Evolutionary conservation across 192 early-diverging fungal species (phyloP).

Genomic region (Entomortierella beljakovae): DNA sequence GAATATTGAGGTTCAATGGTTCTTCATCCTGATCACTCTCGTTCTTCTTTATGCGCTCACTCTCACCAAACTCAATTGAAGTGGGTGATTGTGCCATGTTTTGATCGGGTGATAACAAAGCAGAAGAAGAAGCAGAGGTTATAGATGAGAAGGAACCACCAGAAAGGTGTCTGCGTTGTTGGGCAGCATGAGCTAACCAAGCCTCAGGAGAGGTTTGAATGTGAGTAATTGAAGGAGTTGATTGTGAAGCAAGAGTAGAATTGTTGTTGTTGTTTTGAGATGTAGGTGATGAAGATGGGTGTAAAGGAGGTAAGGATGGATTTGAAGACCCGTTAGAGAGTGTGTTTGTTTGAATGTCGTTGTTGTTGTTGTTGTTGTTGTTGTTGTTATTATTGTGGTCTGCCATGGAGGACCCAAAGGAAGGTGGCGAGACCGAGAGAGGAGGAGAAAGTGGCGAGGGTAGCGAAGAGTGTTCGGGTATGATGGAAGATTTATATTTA

Average conservation of each 20-base stretch:
- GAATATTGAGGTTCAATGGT: conserved; percentile 31
- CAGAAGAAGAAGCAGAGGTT: conserved; percentile 5
- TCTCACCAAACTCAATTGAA: conserved; percentile 24
- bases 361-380: too few species aligned
- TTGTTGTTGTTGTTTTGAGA: conserved; percentile 15
- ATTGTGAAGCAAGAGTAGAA: not conserved
- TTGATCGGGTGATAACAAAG: conserved; percentile 3
- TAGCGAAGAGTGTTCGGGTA: conserved; percentile 39
- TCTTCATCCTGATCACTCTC: conserved; percentile 23
- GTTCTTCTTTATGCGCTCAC: conserved; percentile 18
- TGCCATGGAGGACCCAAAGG: conserved; percentile 31
- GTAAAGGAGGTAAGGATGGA: conserved; percentile 11
- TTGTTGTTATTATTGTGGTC: too few species aligned
- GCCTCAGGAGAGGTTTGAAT: conserved; percentile 44
- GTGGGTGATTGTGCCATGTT: conserved; percentile 10
- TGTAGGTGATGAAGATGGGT: conserved; percentile 11
- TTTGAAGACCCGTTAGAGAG: conserved; percentile 7
- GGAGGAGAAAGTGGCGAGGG: conserved; percentile 52
- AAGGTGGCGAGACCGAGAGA: conserved; percentile 40
- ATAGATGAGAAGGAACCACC: conserved; percentile 34
- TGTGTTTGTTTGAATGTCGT: too few species aligned
- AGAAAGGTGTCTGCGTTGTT: conserved; percentile 43
- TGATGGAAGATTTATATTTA: conserved; percentile 18
- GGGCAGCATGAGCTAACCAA: conserved; percentile 44
- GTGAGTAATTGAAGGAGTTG: conserved; percentile 3